Percentiles rank a stretch among this genome's conserved stretches.
Conservation (phyloP, 148 eudicot species). For the Amaranthus hypochondriacus region DNA sequence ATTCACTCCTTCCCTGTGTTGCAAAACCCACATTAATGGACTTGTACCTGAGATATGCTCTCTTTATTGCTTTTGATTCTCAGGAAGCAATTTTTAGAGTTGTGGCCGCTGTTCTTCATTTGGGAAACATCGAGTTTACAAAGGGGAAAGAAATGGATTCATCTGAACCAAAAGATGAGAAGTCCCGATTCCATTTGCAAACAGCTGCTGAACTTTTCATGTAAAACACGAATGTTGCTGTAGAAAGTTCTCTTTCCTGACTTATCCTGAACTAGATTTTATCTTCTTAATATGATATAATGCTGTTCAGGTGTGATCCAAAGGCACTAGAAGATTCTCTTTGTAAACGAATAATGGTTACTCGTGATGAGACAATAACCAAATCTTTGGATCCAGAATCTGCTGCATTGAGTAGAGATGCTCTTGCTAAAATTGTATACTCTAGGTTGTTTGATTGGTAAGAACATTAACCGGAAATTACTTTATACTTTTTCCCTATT, state of each 20-base stretch:
- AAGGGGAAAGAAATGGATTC: constrained; percentile 93
- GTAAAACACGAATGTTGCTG: constrained; percentile 37
- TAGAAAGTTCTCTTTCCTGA: not conserved
- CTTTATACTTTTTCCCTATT: not conserved
- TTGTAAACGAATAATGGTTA: constrained; percentile 87
- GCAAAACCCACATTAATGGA: not conserved
- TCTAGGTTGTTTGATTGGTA: constrained; percentile 92
- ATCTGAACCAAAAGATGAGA: constrained; percentile 92
- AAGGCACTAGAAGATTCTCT: constrained; percentile 85
- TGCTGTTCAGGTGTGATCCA: constrained; percentile 72
- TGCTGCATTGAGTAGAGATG: constrained; percentile 84
- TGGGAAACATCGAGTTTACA: constrained; percentile 86
- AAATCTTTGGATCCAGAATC: constrained; percentile 82
- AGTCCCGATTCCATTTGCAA: constrained; percentile 78
- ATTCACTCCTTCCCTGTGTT: not conserved
- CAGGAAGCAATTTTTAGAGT: constrained; percentile 98
- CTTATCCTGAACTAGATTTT: constrained; percentile 1
- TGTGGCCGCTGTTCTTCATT: constrained; percentile 91
- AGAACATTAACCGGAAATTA: constrained; percentile 22
- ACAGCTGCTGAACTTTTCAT: constrained; percentile 92
- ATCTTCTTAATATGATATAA: not conserved
- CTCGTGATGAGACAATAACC: constrained; percentile 90
- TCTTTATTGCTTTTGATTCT: constrained; percentile 20
- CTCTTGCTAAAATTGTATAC: constrained; percentile 88
- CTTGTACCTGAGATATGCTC: constrained; percentile 7